These are phyloP conservation scores for Capsella rubella DNA, from an alignment of 441 rosid genomes.

Conservation along the genomic window DNA sequence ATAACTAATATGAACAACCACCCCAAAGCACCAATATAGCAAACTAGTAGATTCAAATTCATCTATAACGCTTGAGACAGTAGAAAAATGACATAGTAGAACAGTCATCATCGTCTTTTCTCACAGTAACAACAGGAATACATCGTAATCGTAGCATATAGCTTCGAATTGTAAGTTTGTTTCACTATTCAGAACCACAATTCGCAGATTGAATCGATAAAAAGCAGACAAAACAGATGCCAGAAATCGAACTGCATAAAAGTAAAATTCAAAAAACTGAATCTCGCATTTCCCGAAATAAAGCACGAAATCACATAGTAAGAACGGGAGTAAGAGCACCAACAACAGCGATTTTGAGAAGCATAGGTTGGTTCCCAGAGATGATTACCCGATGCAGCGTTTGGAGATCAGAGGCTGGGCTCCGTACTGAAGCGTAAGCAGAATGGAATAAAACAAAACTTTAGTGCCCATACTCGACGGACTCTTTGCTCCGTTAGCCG, in stretches of 20 bases:
- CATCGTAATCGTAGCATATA: neutral
- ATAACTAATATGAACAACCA: neutral
- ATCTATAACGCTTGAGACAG: constrained; percentile 1
- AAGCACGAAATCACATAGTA: neutral
- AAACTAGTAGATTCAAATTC: neutral
- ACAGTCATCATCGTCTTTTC: constrained; percentile 21
- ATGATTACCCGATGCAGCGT: constrained; percentile 76
- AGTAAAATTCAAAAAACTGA: neutral
- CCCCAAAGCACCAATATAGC: constrained; percentile 5
- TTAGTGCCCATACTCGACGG: constrained; percentile 47
- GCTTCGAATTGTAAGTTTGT: neutral
- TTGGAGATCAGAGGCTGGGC: constrained; percentile 97
- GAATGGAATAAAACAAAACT: constrained; percentile 71
- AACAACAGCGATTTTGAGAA: constrained; percentile 6
- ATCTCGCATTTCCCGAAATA: neutral
- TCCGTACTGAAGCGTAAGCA: constrained; percentile 91
- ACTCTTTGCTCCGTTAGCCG: constrained; percentile 40
- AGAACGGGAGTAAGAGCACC: neutral
- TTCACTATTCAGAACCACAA: neutral
- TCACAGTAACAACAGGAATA: constrained; percentile 22
- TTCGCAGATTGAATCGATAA: constrained; percentile 12
- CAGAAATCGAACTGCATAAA: constrained; percentile 7
- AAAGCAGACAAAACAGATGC: neutral
- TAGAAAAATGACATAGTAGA: neutral
- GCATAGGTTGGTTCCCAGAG: neutral